Percentiles rank a stretch among this genome's conserved stretches.
These are phyloP conservation scores for Pseudomonodictys pantanalensis DNA, from an alignment of 495 filamentous ascomycete genomes.

Conservation along the genomic window DNA sequence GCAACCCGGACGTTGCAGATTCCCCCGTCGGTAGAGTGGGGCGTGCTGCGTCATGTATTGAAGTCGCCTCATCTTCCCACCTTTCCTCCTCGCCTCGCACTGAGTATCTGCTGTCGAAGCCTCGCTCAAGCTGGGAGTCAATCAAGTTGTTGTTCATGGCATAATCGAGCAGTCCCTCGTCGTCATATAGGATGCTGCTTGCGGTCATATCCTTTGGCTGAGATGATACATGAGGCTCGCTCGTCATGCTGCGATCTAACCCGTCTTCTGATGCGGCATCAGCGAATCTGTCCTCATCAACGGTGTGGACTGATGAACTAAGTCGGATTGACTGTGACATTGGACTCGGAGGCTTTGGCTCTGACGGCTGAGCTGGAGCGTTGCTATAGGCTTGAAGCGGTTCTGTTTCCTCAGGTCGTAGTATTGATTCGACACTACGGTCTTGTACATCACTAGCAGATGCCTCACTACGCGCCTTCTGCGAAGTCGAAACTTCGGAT, in stretches of 20 bases:
- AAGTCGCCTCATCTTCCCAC: slow-evolving; percentile 8
- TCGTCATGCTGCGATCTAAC: slow-evolving; percentile 10
- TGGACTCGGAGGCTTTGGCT: background rate
- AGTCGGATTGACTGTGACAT: background rate
- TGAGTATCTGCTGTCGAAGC: too few species aligned
- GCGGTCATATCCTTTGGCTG: slow-evolving; percentile 8
- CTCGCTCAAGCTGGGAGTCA: slow-evolving; percentile 6
- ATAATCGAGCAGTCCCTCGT: slow-evolving; percentile 32
- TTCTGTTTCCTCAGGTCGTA: background rate
- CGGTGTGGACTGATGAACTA: slow-evolving; percentile 16
- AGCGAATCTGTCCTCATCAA: slow-evolving; percentile 33
- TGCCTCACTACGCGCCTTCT: slow-evolving; percentile 5
- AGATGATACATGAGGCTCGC: slow-evolving; percentile 1
- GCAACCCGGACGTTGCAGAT: background rate
- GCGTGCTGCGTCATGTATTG: slow-evolving; percentile 7
- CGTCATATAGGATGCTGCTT: slow-evolving; percentile 28
- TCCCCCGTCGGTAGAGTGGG: background rate
- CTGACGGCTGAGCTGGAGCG: background rate
- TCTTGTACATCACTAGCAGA: background rate
- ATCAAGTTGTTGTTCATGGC: slow-evolving; percentile 23
- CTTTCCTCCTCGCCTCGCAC: too few species aligned
- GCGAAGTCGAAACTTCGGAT: slow-evolving; percentile 19
- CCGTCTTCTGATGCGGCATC: slow-evolving; percentile 33
- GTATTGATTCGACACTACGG: background rate
- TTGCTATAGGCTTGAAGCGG: slow-evolving; percentile 5